Percentiles rank a stretch among this genome's conserved stretches.
Evolutionary conservation across 75 land plant species (phyloP).

Genomic region (Ceratopteris richardii): DNA sequence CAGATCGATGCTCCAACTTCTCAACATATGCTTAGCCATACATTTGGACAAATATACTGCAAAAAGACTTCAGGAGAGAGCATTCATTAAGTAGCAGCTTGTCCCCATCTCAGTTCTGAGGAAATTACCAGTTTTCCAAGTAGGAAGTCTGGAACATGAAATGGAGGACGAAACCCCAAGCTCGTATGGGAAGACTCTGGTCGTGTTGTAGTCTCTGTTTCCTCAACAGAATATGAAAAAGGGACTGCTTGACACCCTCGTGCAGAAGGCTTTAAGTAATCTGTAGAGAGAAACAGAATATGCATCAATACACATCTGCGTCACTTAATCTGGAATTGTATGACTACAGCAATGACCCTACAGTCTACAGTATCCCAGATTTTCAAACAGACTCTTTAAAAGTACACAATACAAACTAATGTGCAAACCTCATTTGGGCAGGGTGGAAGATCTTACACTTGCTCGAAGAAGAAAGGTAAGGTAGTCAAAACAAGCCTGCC

Average conservation of each 20-base stretch:
- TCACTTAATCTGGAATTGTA: no score
- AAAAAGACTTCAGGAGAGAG: no score
- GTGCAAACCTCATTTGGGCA: not conserved
- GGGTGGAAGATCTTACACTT: slow-evolving; percentile 54
- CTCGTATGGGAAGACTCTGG: slow-evolving; percentile 13
- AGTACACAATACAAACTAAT: no score
- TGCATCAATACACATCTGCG: no score
- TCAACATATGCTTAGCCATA: slow-evolving; percentile 3
- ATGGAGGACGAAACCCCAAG: slow-evolving; percentile 49
- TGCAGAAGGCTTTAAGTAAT: slow-evolving; percentile 15
- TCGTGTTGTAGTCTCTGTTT: slow-evolving; percentile 11
- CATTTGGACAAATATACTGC: no score
- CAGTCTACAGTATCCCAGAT: no score
- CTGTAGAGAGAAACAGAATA: slow-evolving; percentile 20
- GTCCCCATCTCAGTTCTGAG: slow-evolving; percentile 4
- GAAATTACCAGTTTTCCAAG: slow-evolving; percentile 44
- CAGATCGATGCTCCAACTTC: slow-evolving; percentile 1
- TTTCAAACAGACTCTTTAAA: no score
- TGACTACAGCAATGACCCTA: no score
- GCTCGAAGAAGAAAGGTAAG: slow-evolving; percentile 27
- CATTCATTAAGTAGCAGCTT: not conserved
- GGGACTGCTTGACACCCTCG: slow-evolving; percentile 42
- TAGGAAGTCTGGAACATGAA: slow-evolving; percentile 60
- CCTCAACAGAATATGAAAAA: slow-evolving; percentile 47
- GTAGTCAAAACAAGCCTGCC: slow-evolving; percentile 47